Conservation (phyloP, 140 eudicot genomes). For the Cichorium intybus region DNA sequence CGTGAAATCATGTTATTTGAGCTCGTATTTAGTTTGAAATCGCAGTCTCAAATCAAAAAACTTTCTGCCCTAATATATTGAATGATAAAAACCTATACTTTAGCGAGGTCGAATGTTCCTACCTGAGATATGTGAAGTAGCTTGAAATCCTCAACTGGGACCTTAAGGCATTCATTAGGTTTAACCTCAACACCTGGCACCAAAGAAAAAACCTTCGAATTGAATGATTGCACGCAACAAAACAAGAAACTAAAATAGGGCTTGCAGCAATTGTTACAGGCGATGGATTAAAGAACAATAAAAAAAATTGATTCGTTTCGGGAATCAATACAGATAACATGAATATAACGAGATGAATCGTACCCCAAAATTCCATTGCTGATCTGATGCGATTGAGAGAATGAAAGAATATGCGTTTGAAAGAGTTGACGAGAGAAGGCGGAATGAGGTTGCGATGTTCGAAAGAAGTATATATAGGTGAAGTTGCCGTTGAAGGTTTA, state of each 20-base stretch:
- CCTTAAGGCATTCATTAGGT: conserved; percentile 49
- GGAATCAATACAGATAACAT: not conserved
- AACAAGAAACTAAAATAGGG: not conserved
- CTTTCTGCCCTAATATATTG: too few relatives aligned
- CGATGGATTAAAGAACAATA: not conserved
- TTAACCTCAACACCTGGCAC: conserved; percentile 71
- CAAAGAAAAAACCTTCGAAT: not conserved
- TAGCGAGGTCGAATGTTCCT: not conserved
- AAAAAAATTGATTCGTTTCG: not conserved
- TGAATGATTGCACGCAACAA: not conserved
- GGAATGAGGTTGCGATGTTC: conserved; percentile 6
- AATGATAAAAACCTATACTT: not conserved
- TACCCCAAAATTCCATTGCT: conserved; percentile 54
- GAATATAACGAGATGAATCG: not conserved
- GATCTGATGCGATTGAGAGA: not conserved
- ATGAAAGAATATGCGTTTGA: not conserved
- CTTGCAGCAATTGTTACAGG: not conserved
- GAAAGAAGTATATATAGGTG: conserved; percentile 19
- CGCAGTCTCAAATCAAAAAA: not conserved
- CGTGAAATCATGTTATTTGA: too few relatives aligned
- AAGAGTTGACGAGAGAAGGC: conserved; percentile 3
- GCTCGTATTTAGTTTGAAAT: too few relatives aligned
- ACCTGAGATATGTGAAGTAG: conserved; percentile 75
- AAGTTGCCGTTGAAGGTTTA: conserved; percentile 25
- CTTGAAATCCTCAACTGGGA: conserved; percentile 33